Conservation (phyloP, 768 basidiomycete species). For the Porpolomopsis calyptriformis region DNA sequence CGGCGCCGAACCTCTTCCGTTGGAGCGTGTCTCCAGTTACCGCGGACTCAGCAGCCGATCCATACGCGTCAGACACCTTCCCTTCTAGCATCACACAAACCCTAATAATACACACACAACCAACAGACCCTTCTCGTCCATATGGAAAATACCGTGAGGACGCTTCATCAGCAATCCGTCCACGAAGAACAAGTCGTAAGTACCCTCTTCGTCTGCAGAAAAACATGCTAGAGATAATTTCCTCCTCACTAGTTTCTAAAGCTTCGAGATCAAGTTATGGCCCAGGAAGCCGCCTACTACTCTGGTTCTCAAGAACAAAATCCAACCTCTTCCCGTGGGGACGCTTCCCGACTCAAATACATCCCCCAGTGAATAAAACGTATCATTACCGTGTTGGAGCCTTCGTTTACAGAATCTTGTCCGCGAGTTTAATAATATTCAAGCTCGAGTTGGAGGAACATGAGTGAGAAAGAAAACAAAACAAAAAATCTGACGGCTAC, state of each 20-base stretch:
- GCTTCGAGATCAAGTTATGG: neutral
- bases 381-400: too few species aligned
- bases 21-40: conserved; percentile 42
- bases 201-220: neutral
- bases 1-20: conserved; percentile 32
- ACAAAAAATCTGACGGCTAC: too few species aligned
- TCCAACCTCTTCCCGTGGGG: neutral
- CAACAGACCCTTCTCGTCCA: conserved; percentile 59
- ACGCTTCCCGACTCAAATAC: neutral
- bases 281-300: neutral
- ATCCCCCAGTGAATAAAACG: too few species aligned
- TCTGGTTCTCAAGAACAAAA: neutral
- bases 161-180: conserved; percentile 38
- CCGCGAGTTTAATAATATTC: too few species aligned
- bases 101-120: neutral
- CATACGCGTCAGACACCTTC: conserved; percentile 35
- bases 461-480: too few species aligned
- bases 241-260: conserved; percentile 4
- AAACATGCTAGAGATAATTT: neutral
- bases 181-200: conserved; percentile 48
- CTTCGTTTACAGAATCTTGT: too few species aligned
- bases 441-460: too few species aligned
- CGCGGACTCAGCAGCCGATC: conserved; percentile 52
- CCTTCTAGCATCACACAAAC: neutral
- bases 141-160: conserved; percentile 47